Percentiles rank a stretch among this genome's conserved stretches.
Conservation (phyloP, 306 rosid species). For the Begonia loranthoides region DNA sequence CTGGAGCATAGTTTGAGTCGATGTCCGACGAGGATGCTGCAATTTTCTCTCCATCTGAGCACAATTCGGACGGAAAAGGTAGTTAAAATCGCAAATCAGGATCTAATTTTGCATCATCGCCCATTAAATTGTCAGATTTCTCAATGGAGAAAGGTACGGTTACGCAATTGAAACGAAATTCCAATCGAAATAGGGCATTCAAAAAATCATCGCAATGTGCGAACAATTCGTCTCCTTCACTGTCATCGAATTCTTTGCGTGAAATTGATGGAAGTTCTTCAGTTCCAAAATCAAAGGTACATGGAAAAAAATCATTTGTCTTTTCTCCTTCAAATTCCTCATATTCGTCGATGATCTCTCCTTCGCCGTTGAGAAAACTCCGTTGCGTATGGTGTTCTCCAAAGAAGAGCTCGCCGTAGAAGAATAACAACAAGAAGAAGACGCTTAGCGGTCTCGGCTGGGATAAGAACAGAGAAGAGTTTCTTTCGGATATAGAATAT, state of each 20-base stretch:
- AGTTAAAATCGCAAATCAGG: background rate
- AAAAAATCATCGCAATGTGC: slow-evolving; percentile 14
- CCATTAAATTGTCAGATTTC: slow-evolving; percentile 8
- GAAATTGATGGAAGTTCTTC: slow-evolving; percentile 25
- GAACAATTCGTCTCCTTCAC: slow-evolving; percentile 25
- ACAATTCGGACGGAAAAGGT: slow-evolving; percentile 13
- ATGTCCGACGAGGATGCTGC: slow-evolving; percentile 7
- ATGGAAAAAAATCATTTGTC: background rate
- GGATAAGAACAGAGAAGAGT: slow-evolving; percentile 27
- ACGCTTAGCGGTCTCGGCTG: slow-evolving; percentile 13
- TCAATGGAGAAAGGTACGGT: background rate
- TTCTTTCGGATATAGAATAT: slow-evolving; percentile 29
- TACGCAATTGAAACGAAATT: slow-evolving; percentile 5
- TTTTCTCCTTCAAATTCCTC: slow-evolving; percentile 14
- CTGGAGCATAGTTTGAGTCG: slow-evolving; percentile 1
- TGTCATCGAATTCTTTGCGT: slow-evolving; percentile 7
- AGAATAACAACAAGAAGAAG: slow-evolving; percentile 26
- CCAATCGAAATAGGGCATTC: slow-evolving; percentile 1
- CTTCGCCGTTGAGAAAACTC: slow-evolving; percentile 45
- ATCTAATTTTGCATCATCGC: slow-evolving; percentile 12
- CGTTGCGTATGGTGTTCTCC: slow-evolving; percentile 80
- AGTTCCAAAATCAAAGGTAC: slow-evolving; percentile 12
- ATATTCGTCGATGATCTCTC: slow-evolving; percentile 21
- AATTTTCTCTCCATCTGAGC: slow-evolving; percentile 17
- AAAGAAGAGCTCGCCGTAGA: slow-evolving; percentile 28